A percentile compares a stretch with the other conserved stretches of the same genome.
phyloP scores from a whole-genome alignment of 1,139 yeast genomes.

The Magnusiomyces suaveolens region DNA sequence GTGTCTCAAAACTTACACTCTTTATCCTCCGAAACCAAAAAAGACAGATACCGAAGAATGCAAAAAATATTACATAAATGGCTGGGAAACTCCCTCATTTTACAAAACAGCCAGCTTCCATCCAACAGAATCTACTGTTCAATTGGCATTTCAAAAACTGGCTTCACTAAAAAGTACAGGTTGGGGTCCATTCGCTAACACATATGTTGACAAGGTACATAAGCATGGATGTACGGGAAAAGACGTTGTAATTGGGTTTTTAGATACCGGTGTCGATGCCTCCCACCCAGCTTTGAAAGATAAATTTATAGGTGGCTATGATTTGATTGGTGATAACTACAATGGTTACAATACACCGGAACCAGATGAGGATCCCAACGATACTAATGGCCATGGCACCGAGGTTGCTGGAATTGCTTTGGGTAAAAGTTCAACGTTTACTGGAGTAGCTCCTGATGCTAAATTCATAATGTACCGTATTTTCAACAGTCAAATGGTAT shows the following conservation, averaged over 20 bases:
- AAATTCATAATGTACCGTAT: slow-evolving; percentile 18
- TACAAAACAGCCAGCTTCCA: background rate
- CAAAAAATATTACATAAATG: background rate
- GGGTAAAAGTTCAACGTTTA: slow-evolving; percentile 35
- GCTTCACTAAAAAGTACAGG: background rate
- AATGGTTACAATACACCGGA: background rate
- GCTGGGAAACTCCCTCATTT: background rate
- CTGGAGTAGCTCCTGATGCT: slow-evolving; percentile 41
- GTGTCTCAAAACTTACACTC: background rate
- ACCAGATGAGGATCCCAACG: slow-evolving; percentile 15
- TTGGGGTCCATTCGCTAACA: slow-evolving; percentile 11
- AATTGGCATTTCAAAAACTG: background rate
- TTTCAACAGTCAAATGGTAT: slow-evolving; percentile 13
- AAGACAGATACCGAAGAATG: background rate
- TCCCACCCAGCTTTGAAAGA: slow-evolving; percentile 17
- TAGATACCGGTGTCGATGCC: slow-evolving; percentile 21
- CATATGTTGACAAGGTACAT: slow-evolving; percentile 18
- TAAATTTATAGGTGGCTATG: slow-evolving; percentile 16
- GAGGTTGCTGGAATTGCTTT: slow-evolving; percentile 53
- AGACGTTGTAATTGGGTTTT: slow-evolving; percentile 16
- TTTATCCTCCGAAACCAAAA: background rate
- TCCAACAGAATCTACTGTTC: background rate
- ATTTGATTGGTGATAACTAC: slow-evolving; percentile 9
- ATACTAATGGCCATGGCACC: slow-evolving; percentile 46
- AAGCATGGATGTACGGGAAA: slow-evolving; percentile 16